Evolutionary conservation across 805 yeast genomes (phyloP), one percentile per base, ranked within the genome.

Genomic region (Dipodascus albidus): DNA sequence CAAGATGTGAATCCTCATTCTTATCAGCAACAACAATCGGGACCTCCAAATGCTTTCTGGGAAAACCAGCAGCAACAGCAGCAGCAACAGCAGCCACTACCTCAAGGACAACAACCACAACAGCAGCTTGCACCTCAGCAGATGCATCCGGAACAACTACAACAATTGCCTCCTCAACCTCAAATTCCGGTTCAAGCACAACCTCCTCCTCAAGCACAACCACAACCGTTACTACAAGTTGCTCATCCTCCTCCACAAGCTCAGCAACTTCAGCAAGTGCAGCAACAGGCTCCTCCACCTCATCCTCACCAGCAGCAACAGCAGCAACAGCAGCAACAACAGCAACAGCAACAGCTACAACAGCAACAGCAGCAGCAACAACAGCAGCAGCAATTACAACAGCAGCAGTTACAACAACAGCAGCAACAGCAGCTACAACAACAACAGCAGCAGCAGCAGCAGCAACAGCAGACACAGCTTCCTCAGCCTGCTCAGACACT

Each of bases 1-100:
- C 68, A 62, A 55, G 88, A 61, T 73, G 77, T 59, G 79, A 81
- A 66, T 83, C 83, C 68, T 79, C 82, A 58, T 71, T 79, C 64
- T 67, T 79, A 64, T 53, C 62, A 57, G 50, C 83, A 84, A 33
- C 81, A 76, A 55, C 44, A 38, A 17, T 17, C 44, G 20, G 80
- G 81, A 3, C 80, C 82, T 75, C 78, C 82, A n/a, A 81, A 83
- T 47, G 64, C 73, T 42, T 53, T 63, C 55, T 59, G 63, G 62
- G 62, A 64, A 47, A 22, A 50, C 59, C 60, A 57, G 42, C 60
- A 57, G 23, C 57, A 55, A 35, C 60, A 59, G 49, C 65, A 56
- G 19, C 57, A 54, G 50, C 55, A 48, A 33, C 64, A 58, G 50
- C 60, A 55, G 52, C 60, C 54, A 50, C 60, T 54, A 52, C 56